Percentiles rank a stretch among this genome's conserved stretches.
phyloP scores from a whole-genome alignment of 805 yeast species.

The Candida loeiensis region DNA sequence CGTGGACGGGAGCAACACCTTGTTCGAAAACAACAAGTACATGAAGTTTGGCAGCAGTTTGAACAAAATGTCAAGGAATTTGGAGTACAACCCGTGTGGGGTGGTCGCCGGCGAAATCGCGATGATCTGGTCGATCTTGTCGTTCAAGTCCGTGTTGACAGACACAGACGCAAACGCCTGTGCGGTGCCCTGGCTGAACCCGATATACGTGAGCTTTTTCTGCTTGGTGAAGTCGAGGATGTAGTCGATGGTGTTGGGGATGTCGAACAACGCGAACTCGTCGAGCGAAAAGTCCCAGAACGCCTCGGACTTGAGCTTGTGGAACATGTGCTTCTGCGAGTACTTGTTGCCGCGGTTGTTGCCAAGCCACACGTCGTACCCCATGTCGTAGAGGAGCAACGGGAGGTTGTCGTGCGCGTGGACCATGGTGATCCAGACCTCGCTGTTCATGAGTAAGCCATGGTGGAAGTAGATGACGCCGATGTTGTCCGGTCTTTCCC shows the following conservation, averaged over 20 bases:
- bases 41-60: slow-evolving; percentile 73
- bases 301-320: slow-evolving; percentile 33
- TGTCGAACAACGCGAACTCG: slow-evolving; percentile 87
- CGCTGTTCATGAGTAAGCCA: slow-evolving; percentile 86
- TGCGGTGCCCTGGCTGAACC: slow-evolving; percentile 92
- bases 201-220: slow-evolving; percentile 61
- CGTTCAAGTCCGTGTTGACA: slow-evolving; percentile 58
- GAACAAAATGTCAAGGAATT: slow-evolving; percentile 69
- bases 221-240: slow-evolving; percentile 49
- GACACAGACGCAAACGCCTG: slow-evolving; percentile 86
- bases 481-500: slow-evolving; percentile 23
- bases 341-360: slow-evolving; percentile 92
- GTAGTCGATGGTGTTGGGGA: slow-evolving; percentile 78
- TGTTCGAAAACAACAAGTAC: slow-evolving; percentile 67
- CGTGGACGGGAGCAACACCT: slow-evolving; percentile 73
- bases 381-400: slow-evolving; percentile 68
- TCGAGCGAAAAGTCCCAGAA: slow-evolving; percentile 93
- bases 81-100: slow-evolving; percentile 78
- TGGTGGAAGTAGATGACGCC: slow-evolving; percentile 85
- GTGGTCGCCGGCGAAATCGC: slow-evolving; percentile 95
- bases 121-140: slow-evolving; percentile 53
- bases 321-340: slow-evolving; percentile 67
- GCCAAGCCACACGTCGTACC: slow-evolving; percentile 94
- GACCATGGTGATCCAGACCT: slow-evolving; percentile 58
- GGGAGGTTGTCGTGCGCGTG: slow-evolving; percentile 52